Conservation (phyloP, 1,284 basidiomycete genomes). For the Melampsora americana region DNA sequence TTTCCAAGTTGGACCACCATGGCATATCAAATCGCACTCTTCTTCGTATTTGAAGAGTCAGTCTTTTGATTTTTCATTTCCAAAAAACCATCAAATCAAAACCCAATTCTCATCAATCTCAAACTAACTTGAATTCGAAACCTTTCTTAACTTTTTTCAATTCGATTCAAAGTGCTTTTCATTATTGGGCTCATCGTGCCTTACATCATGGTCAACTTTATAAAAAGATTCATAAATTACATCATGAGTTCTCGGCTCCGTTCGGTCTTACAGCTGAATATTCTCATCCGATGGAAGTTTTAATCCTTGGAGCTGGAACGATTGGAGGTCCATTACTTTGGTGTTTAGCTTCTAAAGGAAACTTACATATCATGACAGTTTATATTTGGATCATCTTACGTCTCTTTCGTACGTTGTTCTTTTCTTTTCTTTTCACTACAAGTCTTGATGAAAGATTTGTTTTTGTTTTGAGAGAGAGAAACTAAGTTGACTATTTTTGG, state of each 20-base stretch:
- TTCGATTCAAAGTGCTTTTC: constrained; percentile 41
- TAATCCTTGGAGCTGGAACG: constrained; percentile 52
- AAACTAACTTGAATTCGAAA: no score
- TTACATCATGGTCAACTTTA: constrained; percentile 87
- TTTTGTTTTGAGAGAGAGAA: no score
- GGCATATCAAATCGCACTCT: constrained; percentile 76
- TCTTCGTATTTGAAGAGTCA: constrained; percentile 90
- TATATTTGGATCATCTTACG: constrained; percentile 90
- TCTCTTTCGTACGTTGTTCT: constrained; percentile 65
- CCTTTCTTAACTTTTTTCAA: constrained; percentile 47
- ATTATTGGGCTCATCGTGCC: constrained; percentile 69
- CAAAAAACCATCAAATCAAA: no score
- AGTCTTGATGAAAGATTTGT: neutral
- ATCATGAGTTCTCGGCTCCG: constrained; percentile 71
- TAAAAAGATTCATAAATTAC: constrained; percentile 91
- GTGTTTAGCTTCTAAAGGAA: constrained; percentile 43
- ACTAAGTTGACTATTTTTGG: no score
- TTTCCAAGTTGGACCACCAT: constrained; percentile 73
- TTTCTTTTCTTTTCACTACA: neutral
- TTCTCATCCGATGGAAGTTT: constrained; percentile 57
- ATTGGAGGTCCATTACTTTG: constrained; percentile 40
- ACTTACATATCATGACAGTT: constrained; percentile 77
- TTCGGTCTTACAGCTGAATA: constrained; percentile 98
- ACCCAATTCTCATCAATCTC: no score
- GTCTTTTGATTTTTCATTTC: neutral